Evolutionary conservation across 75 land plant species (phyloP).

Genomic region (Pinus tabuliformis): DNA sequence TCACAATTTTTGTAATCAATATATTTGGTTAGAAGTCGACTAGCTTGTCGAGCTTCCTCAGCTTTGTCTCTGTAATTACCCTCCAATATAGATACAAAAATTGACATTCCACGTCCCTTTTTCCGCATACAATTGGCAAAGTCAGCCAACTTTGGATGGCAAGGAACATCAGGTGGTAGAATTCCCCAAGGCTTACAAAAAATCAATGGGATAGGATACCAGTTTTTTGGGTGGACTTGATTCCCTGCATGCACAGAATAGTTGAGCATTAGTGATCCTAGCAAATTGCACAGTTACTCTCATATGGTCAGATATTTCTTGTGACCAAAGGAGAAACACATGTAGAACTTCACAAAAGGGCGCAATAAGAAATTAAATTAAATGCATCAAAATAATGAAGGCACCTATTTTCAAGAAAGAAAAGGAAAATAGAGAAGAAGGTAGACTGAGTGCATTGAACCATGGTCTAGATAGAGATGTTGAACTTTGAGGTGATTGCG

Average conservation of each 20-base stretch:
- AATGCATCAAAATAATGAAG: too few species aligned
- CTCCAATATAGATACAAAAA: constrained; percentile 88
- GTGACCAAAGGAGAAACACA: too few species aligned
- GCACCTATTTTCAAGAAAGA: too few species aligned
- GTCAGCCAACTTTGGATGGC: constrained; percentile 98
- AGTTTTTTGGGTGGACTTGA: constrained; percentile 97
- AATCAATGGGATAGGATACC: constrained; percentile 96
- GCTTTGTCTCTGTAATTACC: constrained; percentile 88
- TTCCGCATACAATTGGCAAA: constrained; percentile 99
- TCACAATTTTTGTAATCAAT: constrained; percentile 96
- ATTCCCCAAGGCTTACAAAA: constrained; percentile 99
- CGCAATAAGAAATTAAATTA: neutral
- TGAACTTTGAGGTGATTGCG: too few species aligned
- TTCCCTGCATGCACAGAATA: constrained; percentile 54
- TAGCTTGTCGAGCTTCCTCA: constrained; percentile 78
- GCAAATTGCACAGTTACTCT: neutral
- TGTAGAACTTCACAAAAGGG: neutral
- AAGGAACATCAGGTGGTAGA: constrained; percentile 93
- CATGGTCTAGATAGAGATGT: too few species aligned
- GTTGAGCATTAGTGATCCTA: neutral
- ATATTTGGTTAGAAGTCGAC: constrained; percentile 70
- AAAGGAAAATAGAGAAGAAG: too few species aligned
- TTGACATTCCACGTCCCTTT: constrained; percentile 97
- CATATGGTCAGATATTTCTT: too few species aligned
- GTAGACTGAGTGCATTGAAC: too few species aligned